phyloP scores from a whole-genome alignment of 306 rosid species.

The Hippophae rhamnoides region DNA sequence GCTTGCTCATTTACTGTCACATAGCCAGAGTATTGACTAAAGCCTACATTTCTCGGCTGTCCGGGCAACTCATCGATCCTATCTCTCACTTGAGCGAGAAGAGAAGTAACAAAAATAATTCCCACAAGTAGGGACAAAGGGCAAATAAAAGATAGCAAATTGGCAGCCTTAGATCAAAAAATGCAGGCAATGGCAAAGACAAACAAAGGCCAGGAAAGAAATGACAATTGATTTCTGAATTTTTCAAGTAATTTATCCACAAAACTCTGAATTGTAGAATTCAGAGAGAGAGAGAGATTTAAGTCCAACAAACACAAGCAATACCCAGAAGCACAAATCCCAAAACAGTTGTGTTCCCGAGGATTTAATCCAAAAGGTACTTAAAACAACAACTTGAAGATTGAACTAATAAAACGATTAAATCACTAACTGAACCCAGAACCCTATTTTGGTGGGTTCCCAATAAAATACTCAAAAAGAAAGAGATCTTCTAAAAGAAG shows the following conservation, averaged over 20 bases:
- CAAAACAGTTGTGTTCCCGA: constrained; percentile 19
- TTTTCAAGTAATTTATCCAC: background rate
- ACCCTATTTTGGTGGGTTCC: constrained; percentile 15
- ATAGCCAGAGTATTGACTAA: constrained; percentile 84
- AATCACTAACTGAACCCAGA: constrained; percentile 5
- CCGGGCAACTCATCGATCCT: constrained; percentile 63
- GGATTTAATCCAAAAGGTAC: constrained; percentile 1
- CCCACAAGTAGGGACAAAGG: constrained; percentile 34
- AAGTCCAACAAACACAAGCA: background rate
- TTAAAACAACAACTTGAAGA: no score
- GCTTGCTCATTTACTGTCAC: constrained; percentile 63
- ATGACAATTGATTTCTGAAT: constrained; percentile 3
- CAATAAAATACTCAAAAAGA: background rate
- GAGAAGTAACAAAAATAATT: constrained; percentile 33
- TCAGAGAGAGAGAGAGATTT: background rate
- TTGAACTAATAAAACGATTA: background rate
- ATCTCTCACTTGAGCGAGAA: constrained; percentile 61
- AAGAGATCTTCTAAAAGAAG: background rate
- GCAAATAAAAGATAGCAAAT: constrained; percentile 26
- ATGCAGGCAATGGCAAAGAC: background rate
- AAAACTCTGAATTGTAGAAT: constrained; percentile 1
- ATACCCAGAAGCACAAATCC: constrained; percentile 25
- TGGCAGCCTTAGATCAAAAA: constrained; percentile 38
- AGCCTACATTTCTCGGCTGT: constrained; percentile 62
- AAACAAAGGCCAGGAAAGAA: constrained; percentile 1